Base-by-base conservation (phyloP, 2,329 filamentous ascomycete species). In the Fusarium sp. region DNA sequence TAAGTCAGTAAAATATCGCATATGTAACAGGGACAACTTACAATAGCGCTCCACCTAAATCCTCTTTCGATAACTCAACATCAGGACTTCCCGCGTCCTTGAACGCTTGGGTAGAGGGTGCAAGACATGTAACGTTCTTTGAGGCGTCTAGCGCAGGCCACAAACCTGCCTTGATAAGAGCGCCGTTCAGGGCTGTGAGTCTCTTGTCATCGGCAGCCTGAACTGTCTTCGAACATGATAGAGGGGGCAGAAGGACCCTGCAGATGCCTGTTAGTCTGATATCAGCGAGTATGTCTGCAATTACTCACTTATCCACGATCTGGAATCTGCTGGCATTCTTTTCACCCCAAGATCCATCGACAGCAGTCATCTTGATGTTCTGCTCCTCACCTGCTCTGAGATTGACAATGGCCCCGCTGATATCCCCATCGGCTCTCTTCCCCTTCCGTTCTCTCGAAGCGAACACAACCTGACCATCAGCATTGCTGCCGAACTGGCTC, bases 81-180 rank as follows among this genome's bases (percentile, higher is more conserved):
- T 74, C 65, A 2, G 73, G 70, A 5, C 61, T 57, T 46, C 73
- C 73, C 2, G 73, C 73, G 2, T 69, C 45, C 55, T 66, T 60
- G 31, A 72, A 76, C 5, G 70, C 73, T 7, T 72, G 27, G 0
- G 68, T 75, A 9, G 73, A 68, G 1, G 73, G 73, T 11, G 69
- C 73, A 38, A 76, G 73, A n/a, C 73, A 76, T 6, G 73, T 75
- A 1, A 76, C 69, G 45, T 76, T 76, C 48, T 29, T 60, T 3
- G 70, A 64, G 4, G 66, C 49, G 27, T 76, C 68, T 4, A 76
- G 61, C 5, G 55, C 56, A 3, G 71, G 60, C 68, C 68, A 76
- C 33, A 76, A 23, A 2, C 58, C 51, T 1, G 73, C 64, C 49
- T 55, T 73, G 31, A 69, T 65, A 4, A 76, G 45, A 4, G 73